A percentile compares a stretch with the other conserved stretches of the same genome.
These are phyloP conservation scores for Coemansia nantahalensis DNA, from an alignment of 192 early-diverging fungal genomes.

Conservation along the genomic window DNA sequence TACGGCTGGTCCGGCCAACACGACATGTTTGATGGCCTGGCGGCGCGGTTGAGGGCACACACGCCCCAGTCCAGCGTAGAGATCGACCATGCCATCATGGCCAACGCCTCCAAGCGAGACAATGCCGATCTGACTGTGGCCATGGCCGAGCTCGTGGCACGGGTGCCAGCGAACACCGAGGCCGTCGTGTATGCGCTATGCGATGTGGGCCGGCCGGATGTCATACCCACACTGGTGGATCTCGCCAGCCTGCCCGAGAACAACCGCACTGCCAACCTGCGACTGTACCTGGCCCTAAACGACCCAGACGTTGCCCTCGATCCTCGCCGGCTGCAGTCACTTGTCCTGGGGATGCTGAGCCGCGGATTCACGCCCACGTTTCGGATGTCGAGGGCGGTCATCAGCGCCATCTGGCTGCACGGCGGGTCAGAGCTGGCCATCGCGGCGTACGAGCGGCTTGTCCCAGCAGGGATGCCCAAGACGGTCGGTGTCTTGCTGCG, in stretches of 20 bases:
- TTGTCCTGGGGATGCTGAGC: constrained; percentile 8
- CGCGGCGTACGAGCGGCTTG: constrained; percentile 11
- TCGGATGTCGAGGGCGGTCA: neutral
- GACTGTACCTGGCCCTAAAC: constrained; percentile 15
- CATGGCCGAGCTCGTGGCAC: constrained; percentile 10
- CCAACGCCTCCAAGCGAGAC: constrained; percentile 20
- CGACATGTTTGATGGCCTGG: constrained; percentile 38
- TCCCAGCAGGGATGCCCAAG: constrained; percentile 14
- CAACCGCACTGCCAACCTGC: constrained; percentile 30
- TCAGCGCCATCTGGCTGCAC: constrained; percentile 15
- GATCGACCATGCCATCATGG: constrained; percentile 16
- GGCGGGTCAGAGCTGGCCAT: constrained; percentile 17
- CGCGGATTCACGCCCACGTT: constrained; percentile 31
- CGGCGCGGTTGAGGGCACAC: constrained; percentile 13
- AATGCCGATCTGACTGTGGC: neutral
- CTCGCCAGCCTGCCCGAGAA: constrained; percentile 18
- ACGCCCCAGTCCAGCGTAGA: constrained; percentile 3
- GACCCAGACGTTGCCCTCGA: neutral
- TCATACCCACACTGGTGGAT: constrained; percentile 2
- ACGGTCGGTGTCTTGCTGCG: constrained; percentile 11
- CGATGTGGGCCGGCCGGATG: constrained; percentile 1
- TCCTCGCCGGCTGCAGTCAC: constrained; percentile 4
- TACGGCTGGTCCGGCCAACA: constrained; percentile 29
- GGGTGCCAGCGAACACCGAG: constrained; percentile 1
- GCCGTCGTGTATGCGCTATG: constrained; percentile 15